Conservation (phyloP, 768 basidiomycete genomes). For the Tulasnella sp. region DNA sequence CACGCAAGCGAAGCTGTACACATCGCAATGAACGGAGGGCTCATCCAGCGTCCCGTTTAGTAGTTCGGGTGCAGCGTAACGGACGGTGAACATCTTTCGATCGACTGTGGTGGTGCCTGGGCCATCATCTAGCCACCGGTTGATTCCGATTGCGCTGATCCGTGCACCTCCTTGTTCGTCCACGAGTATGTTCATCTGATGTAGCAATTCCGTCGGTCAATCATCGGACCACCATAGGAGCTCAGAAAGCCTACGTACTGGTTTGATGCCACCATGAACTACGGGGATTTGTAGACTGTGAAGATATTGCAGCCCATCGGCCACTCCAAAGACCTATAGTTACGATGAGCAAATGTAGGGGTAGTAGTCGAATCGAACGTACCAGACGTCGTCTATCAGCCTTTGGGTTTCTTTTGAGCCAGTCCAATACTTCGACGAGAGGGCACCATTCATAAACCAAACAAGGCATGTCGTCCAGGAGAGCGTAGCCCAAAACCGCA, state of each 20-base stretch:
- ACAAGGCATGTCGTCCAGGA: slow-evolving; percentile 22
- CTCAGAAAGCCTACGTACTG: slow-evolving; percentile 3
- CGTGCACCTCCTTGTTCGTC: not conserved
- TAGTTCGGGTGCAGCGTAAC: not conserved
- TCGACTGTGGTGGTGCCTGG: not conserved
- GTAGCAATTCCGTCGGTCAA: not conserved
- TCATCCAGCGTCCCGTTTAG: not conserved
- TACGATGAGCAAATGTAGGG: slow-evolving; percentile 1
- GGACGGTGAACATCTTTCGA: not conserved
- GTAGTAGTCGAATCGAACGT: slow-evolving; percentile 12
- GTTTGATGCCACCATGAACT: slow-evolving; percentile 18
- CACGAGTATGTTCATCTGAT: not conserved
- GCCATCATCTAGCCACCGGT: not conserved
- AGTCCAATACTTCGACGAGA: slow-evolving; percentile 39
- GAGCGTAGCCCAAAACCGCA: not conserved
- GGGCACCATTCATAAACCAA: slow-evolving; percentile 49
- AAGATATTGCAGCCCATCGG: slow-evolving; percentile 16
- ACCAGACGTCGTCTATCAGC: slow-evolving; percentile 38
- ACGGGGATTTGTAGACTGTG: slow-evolving; percentile 14
- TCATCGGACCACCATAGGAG: not conserved
- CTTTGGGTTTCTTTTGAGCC: slow-evolving; percentile 32
- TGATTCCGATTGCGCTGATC: not conserved
- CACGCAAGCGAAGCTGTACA: not conserved
- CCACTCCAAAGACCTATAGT: slow-evolving; percentile 9
- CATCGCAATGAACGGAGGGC: not conserved